phyloP scores from a whole-genome alignment of 345 rosid species.

The Ceriops decandra region DNA sequence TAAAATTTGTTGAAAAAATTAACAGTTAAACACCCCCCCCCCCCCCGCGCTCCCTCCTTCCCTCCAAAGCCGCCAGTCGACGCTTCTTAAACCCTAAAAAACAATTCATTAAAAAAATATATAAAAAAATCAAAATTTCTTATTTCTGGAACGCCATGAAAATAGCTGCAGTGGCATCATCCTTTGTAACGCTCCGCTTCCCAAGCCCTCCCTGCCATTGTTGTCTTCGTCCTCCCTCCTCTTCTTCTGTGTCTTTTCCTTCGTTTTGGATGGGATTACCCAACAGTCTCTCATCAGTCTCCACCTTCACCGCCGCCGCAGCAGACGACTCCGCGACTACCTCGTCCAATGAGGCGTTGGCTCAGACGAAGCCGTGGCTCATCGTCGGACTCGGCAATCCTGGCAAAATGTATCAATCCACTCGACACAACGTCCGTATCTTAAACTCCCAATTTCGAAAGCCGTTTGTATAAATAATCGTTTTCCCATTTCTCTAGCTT shows the following conservation, averaged over 20 bases:
- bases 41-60: no score
- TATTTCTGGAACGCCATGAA: no score
- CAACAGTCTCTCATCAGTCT: constrained; percentile 18
- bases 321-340: constrained; percentile 8
- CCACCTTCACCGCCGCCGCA: constrained; percentile 14
- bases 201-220: not conserved
- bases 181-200: constrained; percentile 13
- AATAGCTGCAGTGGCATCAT: constrained; percentile 11
- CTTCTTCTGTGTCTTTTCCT: not conserved
- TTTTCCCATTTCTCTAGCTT: not conserved
- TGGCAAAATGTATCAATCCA: constrained; percentile 64
- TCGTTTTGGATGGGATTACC: constrained; percentile 3
- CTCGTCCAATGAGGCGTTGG: constrained; percentile 10
- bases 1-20: no score
- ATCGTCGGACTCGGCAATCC: constrained; percentile 95
- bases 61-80: no score
- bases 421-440: constrained; percentile 71
- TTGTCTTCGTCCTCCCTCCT: not conserved
- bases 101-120: no score
- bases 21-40: no score
- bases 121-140: no score
- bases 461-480: not conserved
- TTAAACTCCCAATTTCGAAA: not conserved
- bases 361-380: constrained; percentile 68
- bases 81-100: no score